phyloP scores from a whole-genome alignment of 768 basidiomycete species.

The Gymnopilus dilepis region DNA sequence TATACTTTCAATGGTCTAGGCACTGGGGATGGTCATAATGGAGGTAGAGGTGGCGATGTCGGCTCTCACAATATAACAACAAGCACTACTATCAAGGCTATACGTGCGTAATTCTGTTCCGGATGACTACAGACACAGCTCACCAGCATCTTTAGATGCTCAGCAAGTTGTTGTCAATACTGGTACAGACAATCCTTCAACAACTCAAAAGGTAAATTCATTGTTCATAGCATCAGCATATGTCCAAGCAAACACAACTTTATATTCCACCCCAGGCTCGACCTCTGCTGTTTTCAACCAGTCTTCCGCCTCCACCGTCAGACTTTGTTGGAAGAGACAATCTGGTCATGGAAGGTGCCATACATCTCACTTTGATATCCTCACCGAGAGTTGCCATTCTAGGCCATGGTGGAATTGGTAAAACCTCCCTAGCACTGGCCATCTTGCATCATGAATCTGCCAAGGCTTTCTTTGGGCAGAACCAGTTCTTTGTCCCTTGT shows the following conservation, averaged over 20 bases:
- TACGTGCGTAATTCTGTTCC: neutral
- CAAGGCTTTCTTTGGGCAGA: neutral
- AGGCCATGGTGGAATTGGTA: neutral
- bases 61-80: neutral
- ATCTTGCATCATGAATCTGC: neutral
- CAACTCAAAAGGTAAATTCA: neutral
- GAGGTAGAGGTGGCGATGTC: neutral
- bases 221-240: neutral
- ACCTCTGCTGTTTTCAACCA: neutral
- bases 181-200: neutral
- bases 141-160: neutral
- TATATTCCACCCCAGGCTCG: neutral
- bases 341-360: slow-evolving; percentile 1
- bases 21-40: neutral
- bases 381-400: neutral
- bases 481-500: slow-evolving; percentile 10
- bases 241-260: neutral
- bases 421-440: slow-evolving; percentile 6
- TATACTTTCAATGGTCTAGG: neutral
- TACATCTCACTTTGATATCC: slow-evolving; percentile 1
- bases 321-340: slow-evolving; percentile 16
- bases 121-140: neutral
- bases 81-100: neutral
- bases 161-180: neutral
- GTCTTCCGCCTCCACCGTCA: neutral